Base-by-base conservation (phyloP, 495 filamentous ascomycete species). In the Aspergillus bridgeri region DNA sequence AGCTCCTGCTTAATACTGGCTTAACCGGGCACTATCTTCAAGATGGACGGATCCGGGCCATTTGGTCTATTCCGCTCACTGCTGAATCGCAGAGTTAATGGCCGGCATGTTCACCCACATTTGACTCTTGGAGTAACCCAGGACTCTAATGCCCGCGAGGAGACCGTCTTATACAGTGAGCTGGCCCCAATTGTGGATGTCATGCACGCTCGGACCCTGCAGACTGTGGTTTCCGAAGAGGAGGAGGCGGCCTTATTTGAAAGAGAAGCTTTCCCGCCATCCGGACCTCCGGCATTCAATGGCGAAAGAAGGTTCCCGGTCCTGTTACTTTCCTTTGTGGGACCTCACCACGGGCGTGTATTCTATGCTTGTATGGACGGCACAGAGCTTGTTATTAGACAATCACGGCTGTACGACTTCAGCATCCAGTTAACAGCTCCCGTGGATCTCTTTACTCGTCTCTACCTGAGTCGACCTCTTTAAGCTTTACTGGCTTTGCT, bases 281-380 rank as follows among this genome's bases (percentile, higher is more conserved):
- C 21, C 3, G 15, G 25, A 3, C 20, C 17, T 5, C 19, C 1
- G 3, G 42, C 20, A 18, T 59, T 53, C 24, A 1, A 0, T 17
- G 1, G 29, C 11, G 57, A 59, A n/a, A 1, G 2, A 18, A 27
- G 42, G 21, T 59, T 59, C 18, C 57, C 57, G 0, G 22, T 53
- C 6, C 29, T 59, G 2, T 24, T 59, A 44, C 18, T 50, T 13
- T 59, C 57, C 0, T 42, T 54, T 3, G 5, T 59, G 8, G 44
- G 51, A 2, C 44, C 51, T 0, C 57, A 54, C n/a, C 57, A 54
- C 43, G 57, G 21, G 23, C 44, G 57, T 5, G 17, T 59, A 0
- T 54, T 48, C 27, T 59, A 54, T 43, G 57, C 57, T 3, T 59
- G 50, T 19, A 59, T 59, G 57, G 17, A 42, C 22, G 44, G 11